A percentile compares a stretch with the other conserved stretches of the same genome.
Evolutionary conservation across 192 early-diverging fungal genomes (phyloP).

Genomic region (Lobosporangium transversale): DNA sequence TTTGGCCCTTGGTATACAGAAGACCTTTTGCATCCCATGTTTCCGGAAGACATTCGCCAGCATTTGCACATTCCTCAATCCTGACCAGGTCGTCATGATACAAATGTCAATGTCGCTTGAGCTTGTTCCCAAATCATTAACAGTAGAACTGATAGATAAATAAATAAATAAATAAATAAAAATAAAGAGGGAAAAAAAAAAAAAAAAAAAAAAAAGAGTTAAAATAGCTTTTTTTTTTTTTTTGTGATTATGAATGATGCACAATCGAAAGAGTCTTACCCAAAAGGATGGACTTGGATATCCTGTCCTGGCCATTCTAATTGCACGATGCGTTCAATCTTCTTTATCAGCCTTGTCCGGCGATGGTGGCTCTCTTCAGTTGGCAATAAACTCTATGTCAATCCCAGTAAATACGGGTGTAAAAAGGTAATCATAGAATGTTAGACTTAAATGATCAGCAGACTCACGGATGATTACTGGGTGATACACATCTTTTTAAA

Average conservation of each 20-base stretch:
- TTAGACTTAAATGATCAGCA: too few species aligned
- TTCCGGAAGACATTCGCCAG: conserved; percentile 78
- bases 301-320: conserved; percentile 84
- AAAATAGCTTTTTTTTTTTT: background rate
- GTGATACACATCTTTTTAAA: too few species aligned
- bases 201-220: too few species aligned
- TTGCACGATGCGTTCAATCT: conserved; percentile 83
- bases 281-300: conserved; percentile 88
- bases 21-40: conserved; percentile 83
- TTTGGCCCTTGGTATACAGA: conserved; percentile 84
- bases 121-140: conserved; percentile 87
- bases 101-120: conserved; percentile 93
- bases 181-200: too few species aligned
- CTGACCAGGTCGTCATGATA: conserved; percentile 85
- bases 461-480: too few species aligned
- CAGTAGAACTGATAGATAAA: conserved; percentile 71
- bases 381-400: conserved; percentile 62
- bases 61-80: conserved; percentile 77
- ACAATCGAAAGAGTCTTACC: conserved; percentile 59
- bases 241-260: background rate
- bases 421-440: too few species aligned
- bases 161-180: too few species aligned
- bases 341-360: conserved; percentile 75
- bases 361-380: conserved; percentile 73
- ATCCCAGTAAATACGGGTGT: background rate